phyloP scores from a whole-genome alignment of 2,329 filamentous ascomycete species.

The Zymoseptoria tritici region DNA sequence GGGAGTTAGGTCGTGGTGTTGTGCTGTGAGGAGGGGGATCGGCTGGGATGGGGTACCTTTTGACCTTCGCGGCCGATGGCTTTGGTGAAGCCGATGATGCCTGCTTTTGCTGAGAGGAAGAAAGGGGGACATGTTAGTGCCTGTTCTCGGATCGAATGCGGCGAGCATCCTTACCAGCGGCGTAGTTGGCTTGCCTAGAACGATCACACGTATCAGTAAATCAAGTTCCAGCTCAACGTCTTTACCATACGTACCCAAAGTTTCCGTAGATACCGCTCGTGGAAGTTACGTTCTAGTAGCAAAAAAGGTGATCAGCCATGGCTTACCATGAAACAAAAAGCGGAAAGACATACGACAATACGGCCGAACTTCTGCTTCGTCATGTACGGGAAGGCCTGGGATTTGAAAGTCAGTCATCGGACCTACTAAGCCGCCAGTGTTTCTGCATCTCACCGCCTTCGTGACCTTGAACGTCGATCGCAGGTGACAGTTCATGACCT shows the following conservation, averaged over 20 bases:
- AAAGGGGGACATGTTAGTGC: not conserved
- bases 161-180: slow-evolving; percentile 44
- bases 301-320: not conserved
- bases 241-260: slow-evolving; percentile 65
- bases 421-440: not conserved
- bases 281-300: slow-evolving; percentile 68
- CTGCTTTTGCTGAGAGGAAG: slow-evolving; percentile 34
- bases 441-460: slow-evolving; percentile 64
- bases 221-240: no score
- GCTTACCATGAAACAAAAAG: no score
- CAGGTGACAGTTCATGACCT: slow-evolving; percentile 79
- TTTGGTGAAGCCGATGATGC: slow-evolving; percentile 88
- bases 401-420: not conserved
- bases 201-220: slow-evolving; percentile 28
- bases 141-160: not conserved
- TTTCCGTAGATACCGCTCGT: slow-evolving; percentile 97
- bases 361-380: slow-evolving; percentile 97
- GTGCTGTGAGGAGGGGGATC: not conserved
- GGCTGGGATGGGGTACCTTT: slow-evolving; percentile 63
- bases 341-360: slow-evolving; percentile 46
- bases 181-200: slow-evolving; percentile 73
- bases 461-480: slow-evolving; percentile 91
- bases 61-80: slow-evolving; percentile 82
- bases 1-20: not conserved
- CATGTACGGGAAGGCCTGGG: slow-evolving; percentile 77